Conservation (phyloP, 805 yeast species). For the Saccharomycopsis sp. region DNA sequence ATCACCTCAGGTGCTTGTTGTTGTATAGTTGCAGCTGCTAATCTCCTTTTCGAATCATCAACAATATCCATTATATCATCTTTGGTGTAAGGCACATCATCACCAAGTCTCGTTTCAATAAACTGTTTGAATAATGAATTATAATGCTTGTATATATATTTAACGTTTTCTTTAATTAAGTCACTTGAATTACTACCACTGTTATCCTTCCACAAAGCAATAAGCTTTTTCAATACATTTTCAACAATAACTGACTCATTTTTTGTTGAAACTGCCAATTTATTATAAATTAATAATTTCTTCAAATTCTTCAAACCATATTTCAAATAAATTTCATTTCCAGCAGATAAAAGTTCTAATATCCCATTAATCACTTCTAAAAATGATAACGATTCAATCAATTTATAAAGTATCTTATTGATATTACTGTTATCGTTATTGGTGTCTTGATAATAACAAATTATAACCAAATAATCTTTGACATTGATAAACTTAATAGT, state of each 20-base stretch:
- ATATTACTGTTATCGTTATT: background rate
- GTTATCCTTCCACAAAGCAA: slow-evolving; percentile 12
- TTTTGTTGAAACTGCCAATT: slow-evolving; percentile 1
- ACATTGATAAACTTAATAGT: slow-evolving; percentile 12
- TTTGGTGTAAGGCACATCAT: background rate
- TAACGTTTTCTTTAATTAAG: slow-evolving; percentile 3
- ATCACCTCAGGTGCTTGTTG: too few relatives aligned
- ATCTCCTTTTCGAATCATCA: background rate
- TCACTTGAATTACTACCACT: background rate
- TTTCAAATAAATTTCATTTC: background rate
- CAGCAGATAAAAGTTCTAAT: background rate
- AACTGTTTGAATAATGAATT: slow-evolving; percentile 6
- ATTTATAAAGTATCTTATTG: background rate
- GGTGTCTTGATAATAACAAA: slow-evolving; percentile 5
- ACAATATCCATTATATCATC: background rate
- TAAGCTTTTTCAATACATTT: slow-evolving; percentile 3
- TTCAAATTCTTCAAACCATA: slow-evolving; percentile 5
- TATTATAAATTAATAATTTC: slow-evolving; percentile 1
- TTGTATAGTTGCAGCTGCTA: background rate
- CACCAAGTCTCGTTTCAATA: slow-evolving; percentile 7
- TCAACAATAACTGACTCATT: slow-evolving; percentile 5
- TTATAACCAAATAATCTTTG: slow-evolving; percentile 7
- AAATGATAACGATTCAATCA: slow-evolving; percentile 14
- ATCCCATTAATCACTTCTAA: slow-evolving; percentile 8
- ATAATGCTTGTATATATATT: slow-evolving; percentile 4